A percentile compares a stretch with the other conserved stretches of the same genome.
Evolutionary conservation across 2,329 filamentous ascomycete genomes (phyloP).

Genomic region (Pseudogymnoascus sp.): DNA sequence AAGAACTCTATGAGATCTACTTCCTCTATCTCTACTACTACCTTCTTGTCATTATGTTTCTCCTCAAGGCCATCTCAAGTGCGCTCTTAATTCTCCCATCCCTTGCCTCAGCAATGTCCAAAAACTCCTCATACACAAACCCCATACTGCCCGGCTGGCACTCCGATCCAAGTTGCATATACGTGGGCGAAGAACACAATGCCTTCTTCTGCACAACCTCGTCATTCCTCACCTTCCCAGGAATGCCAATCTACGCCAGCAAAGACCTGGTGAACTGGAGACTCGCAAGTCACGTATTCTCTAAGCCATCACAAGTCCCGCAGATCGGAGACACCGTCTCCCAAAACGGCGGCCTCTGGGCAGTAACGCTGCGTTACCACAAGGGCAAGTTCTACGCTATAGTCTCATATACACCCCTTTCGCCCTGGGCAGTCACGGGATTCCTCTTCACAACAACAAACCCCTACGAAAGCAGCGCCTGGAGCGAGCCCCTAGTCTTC

Average conservation of each 20-base stretch:
- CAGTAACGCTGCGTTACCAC: constrained; percentile 39
- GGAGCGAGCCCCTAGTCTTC: constrained; percentile 37
- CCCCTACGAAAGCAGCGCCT: constrained; percentile 33
- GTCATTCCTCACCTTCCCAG: constrained; percentile 46
- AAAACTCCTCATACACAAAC: constrained; percentile 26
- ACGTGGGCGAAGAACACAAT: constrained; percentile 33
- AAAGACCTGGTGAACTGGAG: constrained; percentile 45
- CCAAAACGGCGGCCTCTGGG: constrained; percentile 36
- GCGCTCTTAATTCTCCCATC: not conserved
- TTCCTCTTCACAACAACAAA: constrained; percentile 37
- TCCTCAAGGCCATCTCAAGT: not conserved
- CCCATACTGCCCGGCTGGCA: constrained; percentile 44
- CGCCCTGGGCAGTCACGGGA: constrained; percentile 23
- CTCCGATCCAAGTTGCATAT: constrained; percentile 41
- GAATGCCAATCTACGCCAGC: constrained; percentile 46
- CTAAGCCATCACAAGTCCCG: constrained; percentile 34
- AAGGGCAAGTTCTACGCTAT: constrained; percentile 39
- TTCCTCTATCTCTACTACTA: not conserved
- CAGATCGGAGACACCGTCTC: constrained; percentile 20
- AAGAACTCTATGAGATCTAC: not conserved
- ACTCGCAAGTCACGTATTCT: constrained; percentile 34
- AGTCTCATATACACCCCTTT: not conserved
- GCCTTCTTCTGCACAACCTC: constrained; percentile 46
- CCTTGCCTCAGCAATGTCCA: not conserved
- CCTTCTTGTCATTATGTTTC: not conserved